phyloP scores from a whole-genome alignment of 768 basidiomycete species.

The Leccinum subgranulosum region DNA sequence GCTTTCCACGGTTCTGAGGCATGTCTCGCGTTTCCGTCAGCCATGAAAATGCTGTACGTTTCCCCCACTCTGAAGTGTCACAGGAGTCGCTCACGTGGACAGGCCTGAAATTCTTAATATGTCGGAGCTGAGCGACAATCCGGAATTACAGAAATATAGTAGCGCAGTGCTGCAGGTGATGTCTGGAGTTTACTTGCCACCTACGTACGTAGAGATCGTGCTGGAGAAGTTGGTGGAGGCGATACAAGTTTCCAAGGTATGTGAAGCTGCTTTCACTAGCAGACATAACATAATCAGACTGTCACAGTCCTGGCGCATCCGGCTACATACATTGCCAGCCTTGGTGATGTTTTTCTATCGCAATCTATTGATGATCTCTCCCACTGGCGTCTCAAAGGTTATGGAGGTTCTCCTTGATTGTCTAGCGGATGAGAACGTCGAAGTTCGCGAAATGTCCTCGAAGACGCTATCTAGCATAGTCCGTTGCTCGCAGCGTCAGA shows the following conservation, averaged over 20 bases:
- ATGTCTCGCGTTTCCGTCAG: slow-evolving; percentile 72
- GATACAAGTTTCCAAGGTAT: slow-evolving; percentile 75
- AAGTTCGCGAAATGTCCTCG: slow-evolving; percentile 90
- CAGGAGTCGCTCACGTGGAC: slow-evolving; percentile 9
- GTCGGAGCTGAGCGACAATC: slow-evolving; percentile 85
- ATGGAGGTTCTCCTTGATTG: slow-evolving; percentile 85
- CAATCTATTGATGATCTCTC: slow-evolving; percentile 75
- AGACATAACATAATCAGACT: slow-evolving; percentile 10
- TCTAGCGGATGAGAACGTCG: slow-evolving; percentile 85
- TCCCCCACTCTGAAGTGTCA: background rate
- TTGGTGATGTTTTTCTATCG: slow-evolving; percentile 90
- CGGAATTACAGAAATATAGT: slow-evolving; percentile 79
- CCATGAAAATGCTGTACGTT: slow-evolving; percentile 72
- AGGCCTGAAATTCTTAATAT: slow-evolving; percentile 88
- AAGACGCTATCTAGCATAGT: slow-evolving; percentile 83
- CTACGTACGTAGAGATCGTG: slow-evolving; percentile 59
- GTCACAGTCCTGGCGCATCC: slow-evolving; percentile 83
- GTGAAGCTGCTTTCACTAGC: slow-evolving; percentile 15
- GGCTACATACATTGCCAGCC: slow-evolving; percentile 83
- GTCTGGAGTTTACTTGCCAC: slow-evolving; percentile 75
- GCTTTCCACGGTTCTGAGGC: slow-evolving; percentile 75
- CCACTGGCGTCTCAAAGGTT: slow-evolving; percentile 61
- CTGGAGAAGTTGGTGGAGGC: slow-evolving; percentile 61
- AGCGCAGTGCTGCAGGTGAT: slow-evolving; percentile 78
- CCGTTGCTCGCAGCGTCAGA: slow-evolving; percentile 86